Percentiles rank a stretch among this genome's conserved stretches.
Evolutionary conservation across 2,329 filamentous ascomycete genomes (phyloP).

Genomic region (Ascochyta lentis): DNA sequence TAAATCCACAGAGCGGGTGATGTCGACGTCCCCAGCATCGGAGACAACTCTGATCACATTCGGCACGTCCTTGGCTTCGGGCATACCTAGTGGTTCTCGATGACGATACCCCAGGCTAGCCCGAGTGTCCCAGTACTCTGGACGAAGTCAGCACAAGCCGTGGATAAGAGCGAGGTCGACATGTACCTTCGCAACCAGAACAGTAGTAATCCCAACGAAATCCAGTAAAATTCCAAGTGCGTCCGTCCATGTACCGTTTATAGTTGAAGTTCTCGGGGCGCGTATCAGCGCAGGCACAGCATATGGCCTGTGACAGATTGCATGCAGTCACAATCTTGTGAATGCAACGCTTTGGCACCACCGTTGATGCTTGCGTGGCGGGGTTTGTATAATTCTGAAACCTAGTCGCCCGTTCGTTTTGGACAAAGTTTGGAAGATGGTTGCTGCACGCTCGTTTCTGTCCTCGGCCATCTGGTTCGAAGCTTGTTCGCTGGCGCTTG

Average conservation of each 20-base stretch:
- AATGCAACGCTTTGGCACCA: conserved; percentile 16
- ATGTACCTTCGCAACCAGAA: conserved; percentile 12
- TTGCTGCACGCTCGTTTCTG: conserved; percentile 14
- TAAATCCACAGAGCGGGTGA: conserved; percentile 12
- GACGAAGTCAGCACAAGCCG: background rate
- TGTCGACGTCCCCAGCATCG: conserved; percentile 2
- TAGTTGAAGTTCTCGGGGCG: conserved; percentile 9
- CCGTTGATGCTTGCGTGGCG: background rate
- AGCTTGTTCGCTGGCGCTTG: conserved; percentile 6
- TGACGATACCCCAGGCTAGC: background rate
- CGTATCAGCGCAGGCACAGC: conserved; percentile 21
- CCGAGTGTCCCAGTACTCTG: background rate
- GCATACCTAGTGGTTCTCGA: background rate
- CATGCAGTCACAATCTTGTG: conserved; percentile 21
- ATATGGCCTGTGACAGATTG: conserved; percentile 14
- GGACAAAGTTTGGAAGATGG: background rate
- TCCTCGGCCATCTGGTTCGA: background rate
- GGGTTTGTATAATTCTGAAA: background rate
- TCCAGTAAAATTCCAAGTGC: background rate
- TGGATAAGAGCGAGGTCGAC: background rate
- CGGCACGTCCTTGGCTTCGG: background rate
- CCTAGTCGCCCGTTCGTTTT: background rate
- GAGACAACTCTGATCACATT: background rate
- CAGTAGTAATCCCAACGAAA: conserved; percentile 13
- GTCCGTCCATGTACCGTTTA: conserved; percentile 11